Percentiles rank a stretch among this genome's conserved stretches.
phyloP scores from a whole-genome alignment of 1,284 basidiomycete genomes.

The Cystobasidiaceae sp. region DNA sequence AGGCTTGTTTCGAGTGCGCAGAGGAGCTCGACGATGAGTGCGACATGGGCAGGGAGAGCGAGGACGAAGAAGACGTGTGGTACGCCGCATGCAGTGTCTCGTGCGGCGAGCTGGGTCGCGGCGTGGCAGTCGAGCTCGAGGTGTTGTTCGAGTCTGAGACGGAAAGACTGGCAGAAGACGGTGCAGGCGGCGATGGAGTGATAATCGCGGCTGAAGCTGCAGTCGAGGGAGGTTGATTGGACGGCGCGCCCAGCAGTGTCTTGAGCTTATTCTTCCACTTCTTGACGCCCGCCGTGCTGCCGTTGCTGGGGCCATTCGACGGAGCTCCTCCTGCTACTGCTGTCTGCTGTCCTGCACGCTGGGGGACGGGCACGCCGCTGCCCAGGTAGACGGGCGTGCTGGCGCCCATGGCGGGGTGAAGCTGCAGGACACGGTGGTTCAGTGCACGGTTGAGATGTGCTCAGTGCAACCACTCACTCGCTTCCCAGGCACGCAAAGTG shows the following conservation, averaged over 20 bases:
- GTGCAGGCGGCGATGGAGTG: not conserved
- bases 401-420: no score
- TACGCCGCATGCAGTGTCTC: no score
- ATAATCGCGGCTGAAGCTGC: not conserved
- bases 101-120: no score
- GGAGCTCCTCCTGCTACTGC: not conserved
- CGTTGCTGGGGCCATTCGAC: not conserved
- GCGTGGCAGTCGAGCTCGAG: not conserved
- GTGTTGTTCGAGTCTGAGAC: not conserved
- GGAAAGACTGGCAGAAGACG: not conserved
- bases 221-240: not conserved
- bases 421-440: no score
- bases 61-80: no score
- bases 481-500: no score
- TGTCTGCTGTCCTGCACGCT: not conserved
- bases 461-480: no score
- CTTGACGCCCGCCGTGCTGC: conserved; percentile 5
- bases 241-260: conserved; percentile 11
- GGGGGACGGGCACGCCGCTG: not conserved
- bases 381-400: not conserved
- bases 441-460: no score
- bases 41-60: no score
- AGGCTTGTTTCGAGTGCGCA: no score
- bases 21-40: no score
- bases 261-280: conserved; percentile 33